Base-by-base conservation (phyloP, 495 filamentous ascomycete genomes). In the Amphirosellinia nigrospora region DNA sequence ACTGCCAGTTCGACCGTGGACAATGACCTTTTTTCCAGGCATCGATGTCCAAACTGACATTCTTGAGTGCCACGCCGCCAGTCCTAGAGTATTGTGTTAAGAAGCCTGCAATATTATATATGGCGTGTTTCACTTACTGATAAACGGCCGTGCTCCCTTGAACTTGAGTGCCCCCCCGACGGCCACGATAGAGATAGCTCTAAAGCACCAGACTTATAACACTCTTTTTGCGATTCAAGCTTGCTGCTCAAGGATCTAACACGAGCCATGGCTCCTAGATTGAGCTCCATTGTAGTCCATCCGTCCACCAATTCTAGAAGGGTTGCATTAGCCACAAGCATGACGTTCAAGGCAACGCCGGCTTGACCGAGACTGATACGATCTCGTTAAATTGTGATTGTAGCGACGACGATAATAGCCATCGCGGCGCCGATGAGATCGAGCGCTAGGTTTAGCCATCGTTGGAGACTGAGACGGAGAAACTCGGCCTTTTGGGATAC, bases 231-330 rank as follows among this genome's bases (percentile, higher is more conserved):
- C 53, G 72, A 16, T 87, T 85, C 28, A 80, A 79, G 2, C 76
- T 78, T 6, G 82, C 82, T n/a, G 36, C 10, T 38, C 71, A 91
- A 89, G 4, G 79, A 77, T 68, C 86, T 89, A 66, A 92, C 81
- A n/a, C 89, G 82, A 10, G 85, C 77, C 56, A 84, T 81, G 1
- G 82, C 80, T 11, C 81, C 82, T 1, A 84, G 80, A 19, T 71
- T 79, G 21, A 78, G 83, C 62, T 86, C 84, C 0, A 86, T 71
- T 0, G 70, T 69, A 1, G 82, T 80, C 81, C 81, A 85, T 7
- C 64, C 72, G 15, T 74, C 71, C 4, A 85, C 75, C 4, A 85
- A 71, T 28, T 67, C 73, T 36, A 77, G 77, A 10, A 86, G 66
- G 0, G 78, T 77, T 13, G 73, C 38, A 16, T 82, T 78, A 0